Evolutionary conservation across 164 flowering plant species (phyloP), one percentile per base, ranked within the genome.

Genomic region (Tetrastigma voinierianum): DNA sequence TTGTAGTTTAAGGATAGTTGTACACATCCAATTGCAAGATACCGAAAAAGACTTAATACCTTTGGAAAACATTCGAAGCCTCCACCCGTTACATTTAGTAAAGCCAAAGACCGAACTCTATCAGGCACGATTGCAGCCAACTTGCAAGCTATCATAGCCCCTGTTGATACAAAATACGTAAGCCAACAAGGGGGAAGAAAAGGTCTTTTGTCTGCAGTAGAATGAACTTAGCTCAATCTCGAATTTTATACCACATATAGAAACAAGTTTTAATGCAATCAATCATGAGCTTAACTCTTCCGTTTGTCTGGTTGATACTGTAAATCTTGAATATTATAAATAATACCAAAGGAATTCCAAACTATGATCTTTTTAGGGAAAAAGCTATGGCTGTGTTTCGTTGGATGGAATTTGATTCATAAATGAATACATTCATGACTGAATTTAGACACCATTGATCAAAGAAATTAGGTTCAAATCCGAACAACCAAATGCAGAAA

Each of bases 71-170:
- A 93, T 82, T 93, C 84, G 73, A 77, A 89, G 61, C 98, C 98
- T 65, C 99, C 98, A 68, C 99, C 98, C 1, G 99, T 90, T 40
- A 82, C 98, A 81, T 93, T 96, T 19, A 93, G 82, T 40, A 96
- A 83, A 10, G 97, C 97, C 80, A 96, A 80, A 12, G 99, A 90
- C 23, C 79, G 73, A 72, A 93, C 71, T 79, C 99, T 82, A 5
- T 85, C 79, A 11, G 98, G 97, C 55, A 75, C 96, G 83, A 87
- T 82, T 9, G 96, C 86, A 10, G 97, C 98, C 74, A 96, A 68
- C 65, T 96, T 96, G 83, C 91, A 88, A 66, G 97, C 87, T 79
- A 89, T 90, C 99, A 96, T 93, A 72, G 87, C 97, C 58, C 99
- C 98, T 96, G 83, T 74, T 72, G 11, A 51, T 7, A 21, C 10